These are phyloP conservation scores for Tetracladium marchalianum DNA, from an alignment of 495 filamentous ascomycete species.

Conservation along the genomic window DNA sequence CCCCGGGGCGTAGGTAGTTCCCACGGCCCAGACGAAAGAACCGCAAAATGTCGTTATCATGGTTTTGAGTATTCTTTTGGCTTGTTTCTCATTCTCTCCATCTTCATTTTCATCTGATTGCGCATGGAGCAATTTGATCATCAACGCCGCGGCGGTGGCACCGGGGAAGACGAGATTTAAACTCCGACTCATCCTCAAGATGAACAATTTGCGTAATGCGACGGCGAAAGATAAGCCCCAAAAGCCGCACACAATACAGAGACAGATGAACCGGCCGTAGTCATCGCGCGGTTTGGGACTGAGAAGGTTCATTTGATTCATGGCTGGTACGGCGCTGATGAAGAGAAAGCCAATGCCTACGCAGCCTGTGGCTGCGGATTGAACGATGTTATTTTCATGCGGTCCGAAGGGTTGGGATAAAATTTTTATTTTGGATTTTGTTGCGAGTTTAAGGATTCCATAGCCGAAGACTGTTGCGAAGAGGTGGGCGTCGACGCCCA, in stretches of 20 bases:
- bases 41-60: slow-evolving; percentile 38
- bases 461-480: slow-evolving; percentile 59
- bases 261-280: slow-evolving; percentile 48
- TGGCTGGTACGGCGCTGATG: slow-evolving; percentile 51
- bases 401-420: slow-evolving; percentile 53
- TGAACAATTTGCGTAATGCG: slow-evolving; percentile 59
- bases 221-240: slow-evolving; percentile 61
- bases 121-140: slow-evolving; percentile 55
- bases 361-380: slow-evolving; percentile 52
- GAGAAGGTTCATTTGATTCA: slow-evolving; percentile 49
- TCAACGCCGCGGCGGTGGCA: slow-evolving; percentile 50
- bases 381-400: slow-evolving; percentile 57
- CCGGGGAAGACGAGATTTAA: slow-evolving; percentile 55
- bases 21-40: slow-evolving; percentile 44
- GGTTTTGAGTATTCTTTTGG: slow-evolving; percentile 49
- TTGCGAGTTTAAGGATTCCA: slow-evolving; percentile 48
- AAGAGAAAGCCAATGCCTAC: slow-evolving; percentile 56
- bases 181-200: slow-evolving; percentile 54
- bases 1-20: slow-evolving; percentile 50
- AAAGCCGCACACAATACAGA: slow-evolving; percentile 55
- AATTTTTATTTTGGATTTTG: slow-evolving; percentile 40
- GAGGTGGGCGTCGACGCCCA: slow-evolving; percentile 49
- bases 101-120: slow-evolving; percentile 32
- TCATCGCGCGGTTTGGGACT: slow-evolving; percentile 38
- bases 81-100: slow-evolving; percentile 26